A percentile compares a stretch with the other conserved stretches of the same genome.
phyloP scores from a whole-genome alignment of 2,329 filamentous ascomycete species.

The Colletotrichum higginsianum region DNA sequence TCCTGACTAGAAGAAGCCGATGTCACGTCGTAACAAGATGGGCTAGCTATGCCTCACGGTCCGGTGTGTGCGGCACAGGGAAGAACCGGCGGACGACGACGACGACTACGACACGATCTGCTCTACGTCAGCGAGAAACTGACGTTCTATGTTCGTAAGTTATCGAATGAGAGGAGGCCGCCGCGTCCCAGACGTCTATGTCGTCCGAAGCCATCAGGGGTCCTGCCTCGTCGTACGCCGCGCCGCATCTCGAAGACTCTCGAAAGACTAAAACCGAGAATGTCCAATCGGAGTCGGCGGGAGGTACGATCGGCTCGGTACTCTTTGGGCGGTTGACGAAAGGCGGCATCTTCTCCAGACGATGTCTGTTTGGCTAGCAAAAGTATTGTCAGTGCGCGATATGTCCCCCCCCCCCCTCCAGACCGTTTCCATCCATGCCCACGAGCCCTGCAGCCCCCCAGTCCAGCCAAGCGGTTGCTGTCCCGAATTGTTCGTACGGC shows the following conservation, averaged over 20 bases:
- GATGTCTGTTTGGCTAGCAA: neutral
- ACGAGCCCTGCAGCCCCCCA: too few relatives aligned
- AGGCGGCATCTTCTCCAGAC: conserved; percentile 21
- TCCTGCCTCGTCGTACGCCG: neutral
- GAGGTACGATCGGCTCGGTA: neutral
- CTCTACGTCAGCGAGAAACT: neutral
- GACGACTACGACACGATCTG: too few relatives aligned
- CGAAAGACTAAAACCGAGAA: neutral
- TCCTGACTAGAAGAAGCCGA: too few relatives aligned
- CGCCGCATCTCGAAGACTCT: neutral
- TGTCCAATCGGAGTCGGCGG: neutral
- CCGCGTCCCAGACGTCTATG: neutral
- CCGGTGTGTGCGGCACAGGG: neutral
- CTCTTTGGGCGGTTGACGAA: neutral
- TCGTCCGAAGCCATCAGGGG: conserved; percentile 1
- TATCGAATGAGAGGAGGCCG: neutral
- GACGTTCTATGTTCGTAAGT: conserved; percentile 19
- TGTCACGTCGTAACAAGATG: neutral
- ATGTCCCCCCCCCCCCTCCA: neutral
- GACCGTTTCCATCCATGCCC: too few relatives aligned
- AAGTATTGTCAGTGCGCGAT: neutral
- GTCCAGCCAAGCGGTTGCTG: too few relatives aligned
- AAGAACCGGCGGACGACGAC: neutral
- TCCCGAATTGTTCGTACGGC: neutral
- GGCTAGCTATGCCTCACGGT: neutral